A percentile compares a stretch with the other conserved stretches of the same genome.
Evolutionary conservation across 305 asterid genomes (phyloP).

Genomic region (Solanum hybrid): DNA sequence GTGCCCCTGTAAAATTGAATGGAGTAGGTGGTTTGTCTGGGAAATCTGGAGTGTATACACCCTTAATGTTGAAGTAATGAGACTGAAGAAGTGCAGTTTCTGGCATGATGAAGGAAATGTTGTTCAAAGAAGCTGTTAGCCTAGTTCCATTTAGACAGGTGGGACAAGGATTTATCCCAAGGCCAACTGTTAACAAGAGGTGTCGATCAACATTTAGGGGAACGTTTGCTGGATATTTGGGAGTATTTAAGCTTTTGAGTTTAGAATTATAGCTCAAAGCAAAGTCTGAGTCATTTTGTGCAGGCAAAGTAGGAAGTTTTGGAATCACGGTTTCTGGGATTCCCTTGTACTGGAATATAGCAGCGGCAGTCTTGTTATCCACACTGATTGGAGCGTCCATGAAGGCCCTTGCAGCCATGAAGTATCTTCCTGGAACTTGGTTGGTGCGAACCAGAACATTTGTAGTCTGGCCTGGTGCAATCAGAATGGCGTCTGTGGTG

Average conservation of each 20-base stretch:
- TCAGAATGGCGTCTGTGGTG: constrained; percentile 24
- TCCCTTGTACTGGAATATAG: constrained; percentile 33
- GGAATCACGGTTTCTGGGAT: constrained; percentile 25
- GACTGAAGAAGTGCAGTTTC: constrained; percentile 29
- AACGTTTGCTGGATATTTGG: constrained; percentile 28
- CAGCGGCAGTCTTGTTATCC: constrained; percentile 40
- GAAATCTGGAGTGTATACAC: constrained; percentile 29
- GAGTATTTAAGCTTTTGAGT: constrained; percentile 26
- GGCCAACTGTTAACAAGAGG: constrained; percentile 32
- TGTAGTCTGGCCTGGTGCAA: constrained; percentile 48
- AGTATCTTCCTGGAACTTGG: constrained; percentile 23
- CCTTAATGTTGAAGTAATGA: constrained; percentile 23
- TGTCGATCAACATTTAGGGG: constrained; percentile 31
- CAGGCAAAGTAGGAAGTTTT: constrained; percentile 22
- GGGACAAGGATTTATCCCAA: constrained; percentile 33
- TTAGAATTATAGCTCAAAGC: constrained; percentile 25
- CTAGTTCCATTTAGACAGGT: constrained; percentile 32
- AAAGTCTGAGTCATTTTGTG: constrained; percentile 21
- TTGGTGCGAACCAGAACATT: constrained; percentile 36
- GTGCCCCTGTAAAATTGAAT: constrained; percentile 44
- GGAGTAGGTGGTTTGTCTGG: constrained; percentile 29
- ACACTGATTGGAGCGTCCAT: constrained; percentile 30
- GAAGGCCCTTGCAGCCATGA: constrained; percentile 44
- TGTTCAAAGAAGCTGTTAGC: constrained; percentile 38
- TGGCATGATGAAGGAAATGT: constrained; percentile 40